A percentile compares a stretch with the other conserved stretches of the same genome.
These are phyloP conservation scores for Mucor saturninus DNA, from an alignment of 371 early-diverging fungal species.

Conservation along the genomic window DNA sequence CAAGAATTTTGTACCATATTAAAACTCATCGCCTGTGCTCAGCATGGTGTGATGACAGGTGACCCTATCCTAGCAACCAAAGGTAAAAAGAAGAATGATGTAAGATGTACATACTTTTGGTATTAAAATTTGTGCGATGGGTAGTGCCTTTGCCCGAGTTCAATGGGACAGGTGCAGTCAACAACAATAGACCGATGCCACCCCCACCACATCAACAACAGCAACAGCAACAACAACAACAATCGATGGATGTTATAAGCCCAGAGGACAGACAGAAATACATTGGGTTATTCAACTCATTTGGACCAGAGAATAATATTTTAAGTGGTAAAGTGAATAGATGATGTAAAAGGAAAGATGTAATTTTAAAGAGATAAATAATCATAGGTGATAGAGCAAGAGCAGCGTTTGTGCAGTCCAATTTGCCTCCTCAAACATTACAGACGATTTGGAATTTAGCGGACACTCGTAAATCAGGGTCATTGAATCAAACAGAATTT, in stretches of 20 bases:
- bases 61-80: slow-evolving; percentile 44
- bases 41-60: slow-evolving; percentile 61
- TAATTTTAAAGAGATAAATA: neutral
- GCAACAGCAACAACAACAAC: slow-evolving; percentile 9
- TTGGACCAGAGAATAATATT: slow-evolving; percentile 69
- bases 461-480: slow-evolving; percentile 70
- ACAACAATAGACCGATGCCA: neutral
- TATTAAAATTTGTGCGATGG: neutral
- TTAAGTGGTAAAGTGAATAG: slow-evolving; percentile 51
- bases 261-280: slow-evolving; percentile 65
- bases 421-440: slow-evolving; percentile 52
- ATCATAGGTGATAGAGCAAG: slow-evolving; percentile 53
- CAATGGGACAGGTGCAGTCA: slow-evolving; percentile 39
- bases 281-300: slow-evolving; percentile 69
- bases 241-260: slow-evolving; percentile 1
- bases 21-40: slow-evolving; percentile 89
- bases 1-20: slow-evolving; percentile 79
- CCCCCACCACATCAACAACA: too few relatives aligned
- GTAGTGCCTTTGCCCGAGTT: slow-evolving; percentile 58
- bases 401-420: slow-evolving; percentile 55
- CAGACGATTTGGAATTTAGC: slow-evolving; percentile 69
- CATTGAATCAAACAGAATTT: slow-evolving; percentile 74
- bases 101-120: neutral
- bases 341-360: slow-evolving; percentile 18
- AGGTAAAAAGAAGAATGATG: slow-evolving; percentile 30